These are phyloP conservation scores for Daedaleopsis nitida DNA, from an alignment of 768 basidiomycete species.

Conservation along the genomic window DNA sequence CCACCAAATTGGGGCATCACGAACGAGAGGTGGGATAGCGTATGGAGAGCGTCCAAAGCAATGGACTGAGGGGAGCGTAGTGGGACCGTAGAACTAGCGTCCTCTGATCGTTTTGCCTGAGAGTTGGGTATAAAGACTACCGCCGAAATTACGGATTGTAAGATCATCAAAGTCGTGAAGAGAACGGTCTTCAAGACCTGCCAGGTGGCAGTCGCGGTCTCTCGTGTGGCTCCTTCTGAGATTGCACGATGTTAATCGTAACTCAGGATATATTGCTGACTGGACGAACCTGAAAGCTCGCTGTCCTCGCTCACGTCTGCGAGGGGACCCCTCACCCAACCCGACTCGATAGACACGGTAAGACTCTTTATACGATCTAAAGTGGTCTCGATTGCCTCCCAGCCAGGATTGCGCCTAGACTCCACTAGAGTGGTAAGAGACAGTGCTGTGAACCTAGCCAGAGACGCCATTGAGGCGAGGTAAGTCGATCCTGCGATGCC, in stretches of 20 bases:
- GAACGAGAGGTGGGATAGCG: conserved; percentile 70
- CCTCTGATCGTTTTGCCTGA: conserved; percentile 1
- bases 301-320: conserved; percentile 30
- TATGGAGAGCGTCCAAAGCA: conserved; percentile 54
- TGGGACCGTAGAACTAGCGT: neutral
- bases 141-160: conserved; percentile 59
- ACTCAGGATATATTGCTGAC: neutral
- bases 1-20: conserved; percentile 83
- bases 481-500: conserved; percentile 22
- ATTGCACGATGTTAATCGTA: neutral
- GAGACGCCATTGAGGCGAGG: conserved; percentile 27
- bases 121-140: conserved; percentile 52
- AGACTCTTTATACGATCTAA: conserved; percentile 23
- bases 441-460: conserved; percentile 26
- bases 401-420: conserved; percentile 25
- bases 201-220: conserved; percentile 59
- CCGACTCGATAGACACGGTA: conserved; percentile 24
- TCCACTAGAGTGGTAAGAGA: conserved; percentile 29
- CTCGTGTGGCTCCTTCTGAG: conserved; percentile 46
- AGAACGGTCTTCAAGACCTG: conserved; percentile 69
- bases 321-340: conserved; percentile 33
- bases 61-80: conserved; percentile 43
- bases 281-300: conserved; percentile 27
- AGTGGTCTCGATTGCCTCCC: conserved; percentile 27
- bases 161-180: conserved; percentile 72